Evolutionary conservation across 106 monocot species (phyloP).

Genomic region (Dioscorea zingiberensis): DNA sequence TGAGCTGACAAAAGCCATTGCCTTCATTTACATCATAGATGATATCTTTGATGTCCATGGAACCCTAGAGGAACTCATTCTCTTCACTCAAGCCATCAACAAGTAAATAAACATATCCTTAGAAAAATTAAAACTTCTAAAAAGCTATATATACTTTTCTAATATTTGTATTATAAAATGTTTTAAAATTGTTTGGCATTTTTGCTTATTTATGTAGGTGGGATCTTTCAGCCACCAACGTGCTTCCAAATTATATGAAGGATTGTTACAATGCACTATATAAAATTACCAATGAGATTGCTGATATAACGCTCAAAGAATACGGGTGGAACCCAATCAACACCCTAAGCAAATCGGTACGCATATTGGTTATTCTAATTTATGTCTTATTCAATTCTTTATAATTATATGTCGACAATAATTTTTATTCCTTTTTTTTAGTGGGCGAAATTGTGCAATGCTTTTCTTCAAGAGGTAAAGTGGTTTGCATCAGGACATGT

Average conservation of each 20-base stretch:
- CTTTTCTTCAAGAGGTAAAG: conserved; percentile 37
- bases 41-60: conserved; percentile 51
- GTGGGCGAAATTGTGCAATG: conserved; percentile 37
- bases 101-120: too few species aligned
- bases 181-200: not conserved
- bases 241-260: conserved; percentile 34
- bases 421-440: not conserved
- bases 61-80: conserved; percentile 28
- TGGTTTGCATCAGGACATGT: conserved; percentile 30
- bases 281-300: conserved; percentile 32
- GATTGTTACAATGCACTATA: conserved; percentile 28
- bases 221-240: conserved; percentile 14
- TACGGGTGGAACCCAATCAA: conserved; percentile 36
- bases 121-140: not conserved
- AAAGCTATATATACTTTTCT: too few species aligned
- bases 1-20: conserved; percentile 33
- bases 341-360: conserved; percentile 25
- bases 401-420: too few species aligned
- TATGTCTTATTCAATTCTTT: not conserved
- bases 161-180: not conserved
- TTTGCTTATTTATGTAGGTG: conserved; percentile 23
- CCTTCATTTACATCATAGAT: conserved; percentile 48
- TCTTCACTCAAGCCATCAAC: conserved; percentile 24
- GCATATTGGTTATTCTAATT: not conserved
- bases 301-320: conserved; percentile 8